Base-by-base conservation (phyloP, 495 filamentous ascomycete genomes). In the Endocarpon pusillum region DNA sequence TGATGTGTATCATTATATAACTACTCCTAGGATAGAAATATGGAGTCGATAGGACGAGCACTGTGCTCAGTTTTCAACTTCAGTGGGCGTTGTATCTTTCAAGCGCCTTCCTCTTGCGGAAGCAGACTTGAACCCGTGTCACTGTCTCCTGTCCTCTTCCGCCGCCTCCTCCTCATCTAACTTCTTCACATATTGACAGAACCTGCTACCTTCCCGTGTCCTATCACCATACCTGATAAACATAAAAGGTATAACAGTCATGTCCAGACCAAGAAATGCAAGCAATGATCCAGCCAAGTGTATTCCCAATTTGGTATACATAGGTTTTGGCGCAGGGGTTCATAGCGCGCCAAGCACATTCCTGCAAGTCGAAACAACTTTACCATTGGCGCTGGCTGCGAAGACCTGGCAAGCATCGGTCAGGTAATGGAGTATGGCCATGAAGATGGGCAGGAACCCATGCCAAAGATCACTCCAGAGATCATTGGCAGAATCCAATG, bases 351-450 rank as follows among this genome's bases (percentile, higher is more conserved):
- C 80, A 24, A 75, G 61, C 2, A 79, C 47, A 4, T 60, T 68
- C 2, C 81, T 62, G 18, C 63, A 56, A 22, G 62, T 67, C 9
- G 64, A 71, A 9, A 69, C 64, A 1, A 36, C 37, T 1, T 73
- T 77, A 0, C 78, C 80, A 44, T 75, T 69, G 2, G 73, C 79
- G 7, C 60, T 69, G 1, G 81, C 81, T 1, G 81, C 74, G 47
- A 73, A 78, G 22, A 72, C 62, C 36, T 75, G 66, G 12, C 23
- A 25, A 12, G 75, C 75, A 43, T 85, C 80, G 6, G 75, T 72
- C 11, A 85, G 53, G 42, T 85, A 86, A 42, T 84, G 74, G 33
- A 78, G 49, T 21, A 75, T 60, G 5, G 48, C 45, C 56, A 62
- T 56, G 36, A 64, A 63, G 4, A 58, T 46, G 1, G 49, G 15